Evolutionary conservation across 2,329 filamentous ascomycete species (phyloP).

Genomic region (Cladophialophora chaetospira): DNA sequence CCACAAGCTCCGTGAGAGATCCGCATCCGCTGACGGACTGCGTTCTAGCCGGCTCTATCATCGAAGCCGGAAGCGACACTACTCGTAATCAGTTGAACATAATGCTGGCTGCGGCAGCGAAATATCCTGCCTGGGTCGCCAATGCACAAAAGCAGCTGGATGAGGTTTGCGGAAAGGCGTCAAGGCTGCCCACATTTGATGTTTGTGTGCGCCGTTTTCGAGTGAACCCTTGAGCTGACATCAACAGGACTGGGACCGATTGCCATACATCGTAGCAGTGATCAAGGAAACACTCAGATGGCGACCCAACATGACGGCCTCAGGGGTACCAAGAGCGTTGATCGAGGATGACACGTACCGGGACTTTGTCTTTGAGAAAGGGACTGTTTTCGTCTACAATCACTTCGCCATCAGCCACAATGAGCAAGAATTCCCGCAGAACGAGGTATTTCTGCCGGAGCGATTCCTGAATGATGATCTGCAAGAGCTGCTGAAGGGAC

Average conservation of each 20-base stretch:
- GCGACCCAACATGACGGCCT: constrained; percentile 36
- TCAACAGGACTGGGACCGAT: constrained; percentile 32
- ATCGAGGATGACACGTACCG: constrained; percentile 37
- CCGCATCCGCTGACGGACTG: background rate
- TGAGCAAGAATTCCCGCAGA: constrained; percentile 29
- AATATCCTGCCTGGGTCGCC: constrained; percentile 15
- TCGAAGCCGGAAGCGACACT: constrained; percentile 21
- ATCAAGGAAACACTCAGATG: constrained; percentile 39
- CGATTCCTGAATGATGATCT: constrained; percentile 28
- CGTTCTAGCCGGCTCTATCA: constrained; percentile 9
- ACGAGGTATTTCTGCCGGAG: constrained; percentile 27
- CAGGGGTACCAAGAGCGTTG: constrained; percentile 41
- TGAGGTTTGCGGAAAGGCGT: constrained; percentile 14
- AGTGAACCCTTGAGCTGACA: background rate
- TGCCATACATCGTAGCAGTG: constrained; percentile 39
- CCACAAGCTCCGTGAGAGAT: background rate
- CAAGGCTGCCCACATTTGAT: constrained; percentile 7
- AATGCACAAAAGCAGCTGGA: constrained; percentile 16
- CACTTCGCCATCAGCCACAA: constrained; percentile 49
- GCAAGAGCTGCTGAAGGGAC: constrained; percentile 33
- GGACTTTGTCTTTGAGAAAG: constrained; percentile 52
- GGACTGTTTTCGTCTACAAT: constrained; percentile 48
- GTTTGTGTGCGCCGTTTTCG: constrained; percentile 6
- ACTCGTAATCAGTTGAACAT: constrained; percentile 13
- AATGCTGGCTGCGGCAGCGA: constrained; percentile 14